Base-by-base conservation (phyloP, 768 basidiomycete genomes). In the Gymnopilus junonius region DNA sequence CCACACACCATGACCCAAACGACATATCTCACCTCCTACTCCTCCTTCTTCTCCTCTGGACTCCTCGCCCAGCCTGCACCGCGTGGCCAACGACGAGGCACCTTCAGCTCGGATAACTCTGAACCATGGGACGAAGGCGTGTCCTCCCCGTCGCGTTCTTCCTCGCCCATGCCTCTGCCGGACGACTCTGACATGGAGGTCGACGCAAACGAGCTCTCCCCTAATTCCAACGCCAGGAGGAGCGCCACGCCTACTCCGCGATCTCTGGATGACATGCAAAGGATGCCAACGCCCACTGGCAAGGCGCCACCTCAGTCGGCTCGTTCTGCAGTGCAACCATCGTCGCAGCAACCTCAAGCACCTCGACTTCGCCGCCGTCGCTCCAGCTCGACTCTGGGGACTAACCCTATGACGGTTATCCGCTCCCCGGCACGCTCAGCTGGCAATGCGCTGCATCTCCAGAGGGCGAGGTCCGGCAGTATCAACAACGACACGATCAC, bases 11-110 rank as follows among this genome's bases (percentile, higher is more conserved):
- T 66, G 55, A 58, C 51, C 21, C 40, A 65, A 69, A 77, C 46
- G 40, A 60, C 54, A 43, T 43, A 64, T 39, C 55, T 63, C 61
- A 65, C 83, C 67, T 72, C 80, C 37, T 91, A 91, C 69, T 91
- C 89, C 31, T 76, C 85, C 8, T 87, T 91, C 68, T 91, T 91
- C 75, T 87, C 88, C 32, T 89, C 88, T 40, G 89, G 89, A 21
- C 81, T 91, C 35, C 84, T 89, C 37, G 88, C 88, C 14, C 78
- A 84, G 4, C 77, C 77, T 43, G 69, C 37, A 62, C 61, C 40
- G 8, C 68, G 51, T 45, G 59, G 17, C 54, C 42, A 69, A 40
- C 64, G 64, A 1, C 61, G 64, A 21, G 50, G 59, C 37, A 63
- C 71, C 67, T 42, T 65, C 62, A 51, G 68, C 72, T 66, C 65